Evolutionary conservation across 495 filamentous ascomycete genomes (phyloP).

Genomic region (Trypethelium eluteriae): DNA sequence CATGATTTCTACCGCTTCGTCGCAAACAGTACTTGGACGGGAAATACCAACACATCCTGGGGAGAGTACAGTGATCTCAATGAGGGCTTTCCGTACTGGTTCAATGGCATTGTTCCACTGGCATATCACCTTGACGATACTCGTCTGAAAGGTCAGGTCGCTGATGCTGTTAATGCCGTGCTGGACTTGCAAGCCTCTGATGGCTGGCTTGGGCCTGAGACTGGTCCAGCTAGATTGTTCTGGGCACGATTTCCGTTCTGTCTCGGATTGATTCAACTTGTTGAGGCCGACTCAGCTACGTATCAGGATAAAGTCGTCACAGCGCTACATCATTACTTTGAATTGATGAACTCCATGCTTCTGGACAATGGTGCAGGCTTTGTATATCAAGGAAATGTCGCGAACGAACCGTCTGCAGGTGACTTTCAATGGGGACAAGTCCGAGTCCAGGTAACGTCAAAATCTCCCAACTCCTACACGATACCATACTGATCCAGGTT

Average conservation of each 20-base stretch:
- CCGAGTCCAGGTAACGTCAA: conserved; percentile 42
- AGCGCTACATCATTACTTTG: conserved; percentile 36
- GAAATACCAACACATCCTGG: conserved; percentile 33
- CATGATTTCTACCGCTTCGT: conserved; percentile 55
- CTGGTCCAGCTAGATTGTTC: conserved; percentile 39
- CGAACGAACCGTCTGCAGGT: conserved; percentile 34
- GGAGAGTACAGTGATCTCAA: conserved; percentile 52
- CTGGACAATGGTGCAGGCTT: conserved; percentile 45
- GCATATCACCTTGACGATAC: conserved; percentile 50
- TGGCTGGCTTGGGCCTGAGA: conserved; percentile 58
- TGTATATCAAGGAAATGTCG: conserved; percentile 30
- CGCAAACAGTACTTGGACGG: conserved; percentile 48
- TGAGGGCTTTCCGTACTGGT: conserved; percentile 59
- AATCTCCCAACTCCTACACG: neutral
- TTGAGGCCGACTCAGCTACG: conserved; percentile 35
- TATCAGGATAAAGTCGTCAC: conserved; percentile 34
- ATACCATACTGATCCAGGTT: neutral
- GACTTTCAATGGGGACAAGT: conserved; percentile 41
- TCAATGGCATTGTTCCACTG: conserved; percentile 58
- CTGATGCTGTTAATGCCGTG: conserved; percentile 42
- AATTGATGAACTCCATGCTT: conserved; percentile 43
- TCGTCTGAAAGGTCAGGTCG: conserved; percentile 49
- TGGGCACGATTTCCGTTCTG: conserved; percentile 51
- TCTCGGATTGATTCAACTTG: conserved; percentile 46
- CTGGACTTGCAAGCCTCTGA: conserved; percentile 48